Base-by-base conservation (phyloP, 768 basidiomycete species). In the Boletus vinaceobasis region DNA sequence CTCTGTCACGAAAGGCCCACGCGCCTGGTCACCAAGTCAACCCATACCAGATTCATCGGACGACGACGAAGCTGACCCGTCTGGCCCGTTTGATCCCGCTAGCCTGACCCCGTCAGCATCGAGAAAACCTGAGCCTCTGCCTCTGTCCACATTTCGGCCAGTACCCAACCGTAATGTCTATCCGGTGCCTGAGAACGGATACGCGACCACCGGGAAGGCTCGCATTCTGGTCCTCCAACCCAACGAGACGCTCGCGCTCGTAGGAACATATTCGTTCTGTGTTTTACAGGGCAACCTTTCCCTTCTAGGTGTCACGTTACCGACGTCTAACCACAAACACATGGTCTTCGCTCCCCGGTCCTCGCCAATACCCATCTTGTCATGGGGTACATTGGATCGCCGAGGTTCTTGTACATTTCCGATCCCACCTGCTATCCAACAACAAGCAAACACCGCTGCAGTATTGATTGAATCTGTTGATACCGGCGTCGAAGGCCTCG, bases 341-440 rank as follows among this genome's bases (percentile, higher is more conserved):
- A 71, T 70, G 13, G 74, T 95, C 27, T 95, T 84, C 64, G 88
- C 91, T 0, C 91, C 93, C 0, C 77, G 82, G 4, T 90, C 86
- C 0, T 83, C 90, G n/a, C 90, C 92, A 0, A 65, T 94, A 6
- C 90, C 92, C 0, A 65, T 76, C 70, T 56, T 80, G 74, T 62
- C 67, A 15, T 65, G 73, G 59, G 60, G 60, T 1, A 36, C 57
- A 10, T 57, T 65, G 48, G 31, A 55, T 42, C 50, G 37, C 15
- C 48, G 44, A 11, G 43, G 59, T n/a, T 57, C 48, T 46, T 65
- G 57, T 31, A 49, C 59, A 11, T 56, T 58, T 50, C 42, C 50
- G 7, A 33, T 65, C 23, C 56, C 60, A n/a, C 47, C 29, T 47
- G 23, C 37, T 19, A 33, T 66, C 26, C 64, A 26, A 40, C 43